These are phyloP conservation scores for Phytophthora cactorum DNA, from an alignment of 352 stramenopile genomes.

Conservation along the genomic window DNA sequence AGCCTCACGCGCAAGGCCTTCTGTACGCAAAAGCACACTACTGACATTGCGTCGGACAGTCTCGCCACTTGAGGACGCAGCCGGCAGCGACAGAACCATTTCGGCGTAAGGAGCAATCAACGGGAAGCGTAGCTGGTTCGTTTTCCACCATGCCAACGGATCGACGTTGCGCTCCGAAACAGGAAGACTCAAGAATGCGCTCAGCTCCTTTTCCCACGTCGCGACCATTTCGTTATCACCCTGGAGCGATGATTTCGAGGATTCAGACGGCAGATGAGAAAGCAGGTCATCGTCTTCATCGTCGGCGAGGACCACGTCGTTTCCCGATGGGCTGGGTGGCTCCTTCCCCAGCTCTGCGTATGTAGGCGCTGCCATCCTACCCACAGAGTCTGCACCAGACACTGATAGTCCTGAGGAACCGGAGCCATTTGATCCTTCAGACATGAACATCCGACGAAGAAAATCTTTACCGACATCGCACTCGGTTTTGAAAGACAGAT, in stretches of 20 bases:
- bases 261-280: slow-evolving; percentile 67
- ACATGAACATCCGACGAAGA: slow-evolving; percentile 62
- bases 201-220: slow-evolving; percentile 81
- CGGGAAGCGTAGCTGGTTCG: slow-evolving; percentile 80
- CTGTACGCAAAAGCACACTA: slow-evolving; percentile 65
- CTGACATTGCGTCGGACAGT: slow-evolving; percentile 54
- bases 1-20: slow-evolving; percentile 47
- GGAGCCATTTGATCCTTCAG: slow-evolving; percentile 23
- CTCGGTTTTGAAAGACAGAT: slow-evolving; percentile 61
- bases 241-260: slow-evolving; percentile 52
- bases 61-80: slow-evolving; percentile 65
- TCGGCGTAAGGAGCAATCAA: slow-evolving; percentile 80
- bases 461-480: slow-evolving; percentile 61
- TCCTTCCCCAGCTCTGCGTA: slow-evolving; percentile 43
- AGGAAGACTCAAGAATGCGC: slow-evolving; percentile 75
- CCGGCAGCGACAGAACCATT: slow-evolving; percentile 73
- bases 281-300: slow-evolving; percentile 82
- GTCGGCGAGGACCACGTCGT: slow-evolving; percentile 37
- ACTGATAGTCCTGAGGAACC: slow-evolving; percentile 19
- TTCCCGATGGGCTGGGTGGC: slow-evolving; percentile 13
- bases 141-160: slow-evolving; percentile 79
- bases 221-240: slow-evolving; percentile 57
- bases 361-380: slow-evolving; percentile 28
- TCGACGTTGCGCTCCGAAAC: slow-evolving; percentile 78
- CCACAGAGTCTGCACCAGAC: slow-evolving; percentile 22